Evolutionary conservation across 345 rosid species (phyloP).

Genomic region (Ailanthus altissimus): DNA sequence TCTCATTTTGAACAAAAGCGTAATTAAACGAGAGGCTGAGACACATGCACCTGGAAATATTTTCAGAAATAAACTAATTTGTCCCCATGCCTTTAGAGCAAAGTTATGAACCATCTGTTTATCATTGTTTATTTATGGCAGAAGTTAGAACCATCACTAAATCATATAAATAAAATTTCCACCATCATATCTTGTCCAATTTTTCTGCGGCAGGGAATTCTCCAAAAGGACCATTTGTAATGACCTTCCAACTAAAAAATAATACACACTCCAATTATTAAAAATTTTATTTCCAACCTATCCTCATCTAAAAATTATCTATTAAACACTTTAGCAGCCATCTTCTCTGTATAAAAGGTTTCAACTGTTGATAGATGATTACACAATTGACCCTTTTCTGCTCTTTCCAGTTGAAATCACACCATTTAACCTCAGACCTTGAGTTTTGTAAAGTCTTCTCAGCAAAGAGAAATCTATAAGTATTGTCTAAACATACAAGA

Average conservation of each 20-base stretch:
- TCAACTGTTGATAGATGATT: constrained; percentile 5
- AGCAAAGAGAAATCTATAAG: constrained; percentile 14
- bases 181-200: neutral
- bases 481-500: constrained; percentile 12
- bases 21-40: neutral
- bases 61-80: neutral
- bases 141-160: neutral
- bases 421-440: constrained; percentile 7
- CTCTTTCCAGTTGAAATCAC: constrained; percentile 19
- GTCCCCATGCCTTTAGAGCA: neutral
- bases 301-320: constrained; percentile 5
- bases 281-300: constrained; percentile 11
- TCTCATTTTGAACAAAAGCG: neutral
- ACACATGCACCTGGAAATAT: neutral
- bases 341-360: constrained; percentile 16
- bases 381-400: neutral
- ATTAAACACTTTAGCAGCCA: constrained; percentile 5
- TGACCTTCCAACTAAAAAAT: neutral
- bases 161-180: neutral
- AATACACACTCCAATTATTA: constrained; percentile 6
- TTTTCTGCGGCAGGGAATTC: neutral
- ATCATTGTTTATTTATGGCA: neutral
- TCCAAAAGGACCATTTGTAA: neutral
- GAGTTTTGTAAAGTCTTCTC: constrained; percentile 14
- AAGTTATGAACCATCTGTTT: neutral